Conservation (phyloP, 2,329 filamentous ascomycete genomes). For the Kalmusia sp. region DNA sequence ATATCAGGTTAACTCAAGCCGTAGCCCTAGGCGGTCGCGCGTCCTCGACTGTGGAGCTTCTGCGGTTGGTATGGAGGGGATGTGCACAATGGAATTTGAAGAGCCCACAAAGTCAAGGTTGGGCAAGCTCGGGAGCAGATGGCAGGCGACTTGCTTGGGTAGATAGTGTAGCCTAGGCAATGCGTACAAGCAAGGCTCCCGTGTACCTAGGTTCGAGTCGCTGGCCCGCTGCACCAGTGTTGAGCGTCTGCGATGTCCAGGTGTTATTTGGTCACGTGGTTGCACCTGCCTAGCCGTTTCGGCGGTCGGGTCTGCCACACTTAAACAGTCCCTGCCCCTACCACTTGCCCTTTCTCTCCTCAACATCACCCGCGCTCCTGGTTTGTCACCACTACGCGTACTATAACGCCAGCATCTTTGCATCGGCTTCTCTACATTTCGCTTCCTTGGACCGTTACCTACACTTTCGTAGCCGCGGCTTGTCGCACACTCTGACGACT, state of each 20-base stretch:
- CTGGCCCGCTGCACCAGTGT: conserved; percentile 1
- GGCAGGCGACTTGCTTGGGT: not conserved
- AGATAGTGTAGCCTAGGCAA: not conserved
- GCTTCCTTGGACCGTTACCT: too few species aligned
- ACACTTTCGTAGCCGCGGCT: too few species aligned
- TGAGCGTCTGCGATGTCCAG: conserved; percentile 7
- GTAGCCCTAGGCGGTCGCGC: not conserved
- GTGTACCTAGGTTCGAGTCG: conserved; percentile 3
- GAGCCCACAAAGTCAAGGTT: not conserved
- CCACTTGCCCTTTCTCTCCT: not conserved
- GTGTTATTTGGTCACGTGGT: conserved; percentile 10
- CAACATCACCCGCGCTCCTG: not conserved
- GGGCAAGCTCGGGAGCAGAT: not conserved
- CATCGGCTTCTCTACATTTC: not conserved
- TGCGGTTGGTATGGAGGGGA: conserved; percentile 14
- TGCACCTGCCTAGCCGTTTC: conserved; percentile 3
- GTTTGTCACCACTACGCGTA: not conserved
- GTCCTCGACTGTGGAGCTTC: not conserved
- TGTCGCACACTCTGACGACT: not conserved
- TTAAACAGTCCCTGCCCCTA: not conserved
- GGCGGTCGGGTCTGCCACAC: not conserved
- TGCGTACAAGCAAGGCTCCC: conserved; percentile 1
- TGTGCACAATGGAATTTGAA: conserved; percentile 16
- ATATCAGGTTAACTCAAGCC: not conserved
- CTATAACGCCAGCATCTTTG: not conserved